A percentile compares a stretch with the other conserved stretches of the same genome.
These are phyloP conservation scores for Sporisorium exsertum DNA, from an alignment of 1,284 basidiomycete species.

Conservation along the genomic window DNA sequence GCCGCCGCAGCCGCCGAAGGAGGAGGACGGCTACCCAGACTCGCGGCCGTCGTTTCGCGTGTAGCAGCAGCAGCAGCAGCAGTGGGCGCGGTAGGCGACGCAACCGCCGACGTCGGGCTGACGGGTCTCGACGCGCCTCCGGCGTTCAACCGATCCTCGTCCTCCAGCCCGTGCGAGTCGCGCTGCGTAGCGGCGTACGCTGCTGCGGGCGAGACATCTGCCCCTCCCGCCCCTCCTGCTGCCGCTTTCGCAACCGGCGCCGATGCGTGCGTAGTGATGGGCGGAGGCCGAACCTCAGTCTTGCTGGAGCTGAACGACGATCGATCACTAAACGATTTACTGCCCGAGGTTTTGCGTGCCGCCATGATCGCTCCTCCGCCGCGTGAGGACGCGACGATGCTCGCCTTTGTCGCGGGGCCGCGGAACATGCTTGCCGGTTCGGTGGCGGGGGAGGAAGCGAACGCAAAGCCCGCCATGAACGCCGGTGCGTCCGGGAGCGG, in stretches of 20 bases:
- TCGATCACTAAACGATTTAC: slow-evolving; percentile 23
- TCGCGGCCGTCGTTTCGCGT: neutral
- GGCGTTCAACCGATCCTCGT: slow-evolving; percentile 9
- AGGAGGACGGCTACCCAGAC: slow-evolving; percentile 6
- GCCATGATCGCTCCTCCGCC: neutral
- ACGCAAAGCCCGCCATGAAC: slow-evolving; percentile 27
- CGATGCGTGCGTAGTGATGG: no score
- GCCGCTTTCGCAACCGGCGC: neutral
- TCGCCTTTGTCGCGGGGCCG: slow-evolving; percentile 20
- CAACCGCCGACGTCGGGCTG: slow-evolving; percentile 17
- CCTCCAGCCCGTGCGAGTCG: slow-evolving; percentile 28
- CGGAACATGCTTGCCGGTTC: slow-evolving; percentile 15
- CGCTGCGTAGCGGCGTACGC: slow-evolving; percentile 30
- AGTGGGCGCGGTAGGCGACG: neutral
- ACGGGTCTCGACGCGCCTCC: slow-evolving; percentile 20
- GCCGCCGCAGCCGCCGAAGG: neutral
- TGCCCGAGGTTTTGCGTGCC: slow-evolving; percentile 15
- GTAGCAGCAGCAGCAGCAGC: neutral
- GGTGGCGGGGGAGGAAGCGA: slow-evolving; percentile 10
- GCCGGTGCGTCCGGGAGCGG: slow-evolving; percentile 27
- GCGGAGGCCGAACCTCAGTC: no score
- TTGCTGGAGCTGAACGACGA: slow-evolving; percentile 14
- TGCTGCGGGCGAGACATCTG: slow-evolving; percentile 23
- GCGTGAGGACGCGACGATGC: slow-evolving; percentile 16
- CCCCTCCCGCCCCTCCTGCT: neutral